These are phyloP conservation scores for Sporothrix humicola DNA, from an alignment of 2,329 filamentous ascomycete genomes.

Conservation along the genomic window DNA sequence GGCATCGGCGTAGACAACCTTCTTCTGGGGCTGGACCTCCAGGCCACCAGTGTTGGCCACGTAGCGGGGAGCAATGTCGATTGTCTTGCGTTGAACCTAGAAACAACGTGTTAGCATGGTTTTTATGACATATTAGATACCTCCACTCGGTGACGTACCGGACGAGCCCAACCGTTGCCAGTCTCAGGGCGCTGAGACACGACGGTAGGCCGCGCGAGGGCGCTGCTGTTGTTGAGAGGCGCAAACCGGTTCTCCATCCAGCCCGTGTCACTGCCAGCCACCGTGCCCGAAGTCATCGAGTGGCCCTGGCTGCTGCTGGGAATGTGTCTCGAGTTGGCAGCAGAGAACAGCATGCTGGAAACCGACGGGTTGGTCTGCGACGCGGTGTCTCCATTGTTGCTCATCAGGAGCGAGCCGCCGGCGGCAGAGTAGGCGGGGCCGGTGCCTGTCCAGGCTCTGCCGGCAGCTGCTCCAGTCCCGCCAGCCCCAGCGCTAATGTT, in stretches of 20 bases:
- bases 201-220: background rate
- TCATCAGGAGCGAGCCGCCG: background rate
- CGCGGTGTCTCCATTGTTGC: background rate
- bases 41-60: constrained; percentile 23
- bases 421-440: background rate
- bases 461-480: too few species aligned
- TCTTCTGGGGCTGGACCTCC: constrained; percentile 23
- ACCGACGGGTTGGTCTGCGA: constrained; percentile 7
- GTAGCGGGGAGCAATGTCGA: constrained; percentile 31
- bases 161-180: constrained; percentile 36
- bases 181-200: background rate
- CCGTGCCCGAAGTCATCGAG: background rate
- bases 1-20: constrained; percentile 30
- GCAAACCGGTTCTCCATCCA: constrained; percentile 33
- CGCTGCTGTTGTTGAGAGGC: background rate
- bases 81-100: constrained; percentile 31
- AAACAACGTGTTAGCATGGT: background rate
- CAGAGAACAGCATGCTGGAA: constrained; percentile 12
- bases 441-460: too few species aligned
- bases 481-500: too few species aligned
- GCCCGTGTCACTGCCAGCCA: background rate
- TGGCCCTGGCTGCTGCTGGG: constrained; percentile 2
- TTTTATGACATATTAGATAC: background rate
- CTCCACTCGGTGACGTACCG: constrained; percentile 33
- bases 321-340: background rate